Conservation (phyloP, 2,329 filamentous ascomycete species). For the Hypoxylon sp. region DNA sequence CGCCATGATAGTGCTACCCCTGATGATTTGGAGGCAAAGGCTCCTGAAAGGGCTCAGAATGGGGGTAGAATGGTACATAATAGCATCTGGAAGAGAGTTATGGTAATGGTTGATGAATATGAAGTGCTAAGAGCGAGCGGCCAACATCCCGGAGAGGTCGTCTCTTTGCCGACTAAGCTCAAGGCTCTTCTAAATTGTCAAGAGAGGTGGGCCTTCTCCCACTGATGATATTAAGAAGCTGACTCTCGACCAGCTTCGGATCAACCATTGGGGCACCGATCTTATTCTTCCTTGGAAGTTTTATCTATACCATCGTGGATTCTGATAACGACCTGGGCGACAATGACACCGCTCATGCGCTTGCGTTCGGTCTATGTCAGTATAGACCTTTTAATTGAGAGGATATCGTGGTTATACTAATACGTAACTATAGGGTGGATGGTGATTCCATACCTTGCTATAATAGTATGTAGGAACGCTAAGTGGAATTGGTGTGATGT, state of each 20-base stretch:
- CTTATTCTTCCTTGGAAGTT: slow-evolving; percentile 45
- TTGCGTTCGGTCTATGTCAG: slow-evolving; percentile 49
- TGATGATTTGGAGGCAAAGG: slow-evolving; percentile 20
- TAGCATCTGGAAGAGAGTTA: slow-evolving; percentile 44
- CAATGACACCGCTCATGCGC: slow-evolving; percentile 45
- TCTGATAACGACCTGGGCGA: slow-evolving; percentile 42
- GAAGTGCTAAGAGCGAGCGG: slow-evolving; percentile 21
- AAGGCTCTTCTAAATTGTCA: slow-evolving; percentile 44
- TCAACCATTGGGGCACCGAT: slow-evolving; percentile 44
- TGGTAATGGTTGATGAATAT: slow-evolving; percentile 45
- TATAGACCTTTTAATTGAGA: neutral
- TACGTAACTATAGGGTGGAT: slow-evolving; percentile 44
- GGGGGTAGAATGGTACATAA: slow-evolving; percentile 39
- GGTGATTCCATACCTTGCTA: slow-evolving; percentile 47
- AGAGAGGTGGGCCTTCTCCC: slow-evolving; percentile 35
- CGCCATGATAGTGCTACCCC: slow-evolving; percentile 25
- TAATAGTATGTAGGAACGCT: slow-evolving; percentile 41
- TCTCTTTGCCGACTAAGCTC: slow-evolving; percentile 42
- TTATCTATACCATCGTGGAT: slow-evolving; percentile 45
- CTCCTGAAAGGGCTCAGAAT: slow-evolving; percentile 1
- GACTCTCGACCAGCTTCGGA: slow-evolving; percentile 39
- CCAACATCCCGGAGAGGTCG: slow-evolving; percentile 18
- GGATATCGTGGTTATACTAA: slow-evolving; percentile 5
- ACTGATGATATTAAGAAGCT: neutral
- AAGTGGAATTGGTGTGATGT: too few relatives aligned